Base-by-base conservation (phyloP, 345 rosid species). In the Laguncularia racemosa region DNA sequence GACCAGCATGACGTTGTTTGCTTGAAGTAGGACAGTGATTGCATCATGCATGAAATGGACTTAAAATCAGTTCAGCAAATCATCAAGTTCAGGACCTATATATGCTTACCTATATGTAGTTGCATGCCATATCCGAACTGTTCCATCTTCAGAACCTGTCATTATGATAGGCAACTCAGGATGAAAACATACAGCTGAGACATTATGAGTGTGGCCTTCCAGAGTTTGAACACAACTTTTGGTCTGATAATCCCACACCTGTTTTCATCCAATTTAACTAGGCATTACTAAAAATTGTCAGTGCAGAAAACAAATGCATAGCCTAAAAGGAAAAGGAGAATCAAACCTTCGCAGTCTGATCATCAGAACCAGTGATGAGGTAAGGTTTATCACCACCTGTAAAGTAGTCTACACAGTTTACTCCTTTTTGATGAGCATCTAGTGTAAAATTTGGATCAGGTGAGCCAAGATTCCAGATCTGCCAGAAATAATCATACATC, bases 401-500 rank as follows among this genome's bases (percentile, higher is more conserved):
- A 58, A 84, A 86, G 84, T 88, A 84, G 63, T 91, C 89, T 18
- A 86, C 77, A 69, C 89, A 91, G 44, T 91, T 89, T 14, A 92
- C 82, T 56, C 98, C 98, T 74, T 92, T 84, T 66, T 73, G 69
- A 72, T 91, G 96, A 46, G 84, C 96, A 55, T 89, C 91, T 78
- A 83, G 68, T 12, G 96, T 80, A 61, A 81, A 83, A 73, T 77
- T 83, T 55, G 88, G 83, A 58, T 72, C 88, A 23, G 85, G 81
- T 38, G 93, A 86, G 55, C 91, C 89, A 71, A 89, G 78, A 74
- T 80, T 92, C 98, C 98, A 92, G 55, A 92, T 83, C 96, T 91
- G 67, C 59, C 69, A 18, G 40, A 33, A 33, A 33, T 7, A 33
- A 33, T 33, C 7, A 33, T 4, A 33, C 10, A 33, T 33, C 40